Conservation (phyloP, 768 basidiomycete genomes). For the Phylloporus scabripes region DNA sequence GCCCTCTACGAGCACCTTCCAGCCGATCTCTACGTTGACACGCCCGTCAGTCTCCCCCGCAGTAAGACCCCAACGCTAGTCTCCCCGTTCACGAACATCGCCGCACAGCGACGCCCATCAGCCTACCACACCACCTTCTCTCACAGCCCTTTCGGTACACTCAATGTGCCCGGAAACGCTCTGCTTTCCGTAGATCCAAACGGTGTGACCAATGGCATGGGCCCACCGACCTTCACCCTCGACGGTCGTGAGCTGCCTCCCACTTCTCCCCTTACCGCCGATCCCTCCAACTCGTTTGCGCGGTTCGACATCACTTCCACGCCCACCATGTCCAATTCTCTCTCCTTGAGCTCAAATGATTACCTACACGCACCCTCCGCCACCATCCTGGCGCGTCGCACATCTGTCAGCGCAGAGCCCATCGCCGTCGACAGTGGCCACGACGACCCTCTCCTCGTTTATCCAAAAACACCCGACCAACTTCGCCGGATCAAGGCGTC, state of each 20-base stretch:
- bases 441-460: constrained; percentile 67
- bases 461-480: constrained; percentile 78
- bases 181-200: constrained; percentile 49
- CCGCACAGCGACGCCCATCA: constrained; percentile 49
- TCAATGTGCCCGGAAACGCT: constrained; percentile 80
- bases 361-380: constrained; percentile 69
- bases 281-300: constrained; percentile 42
- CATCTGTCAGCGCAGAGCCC: constrained; percentile 94
- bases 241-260: constrained; percentile 57
- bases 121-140: constrained; percentile 45
- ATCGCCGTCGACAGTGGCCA: constrained; percentile 72
- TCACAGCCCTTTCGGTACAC: constrained; percentile 68
- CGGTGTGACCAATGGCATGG: constrained; percentile 22
- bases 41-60: constrained; percentile 32
- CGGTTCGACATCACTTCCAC: constrained; percentile 44
- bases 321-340: constrained; percentile 39
- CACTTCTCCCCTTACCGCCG: constrained; percentile 52
- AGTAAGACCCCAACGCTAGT: constrained; percentile 37
- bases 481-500: constrained; percentile 81
- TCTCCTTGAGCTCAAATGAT: constrained; percentile 45
- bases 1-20: constrained; percentile 49
- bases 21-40: constrained; percentile 54
- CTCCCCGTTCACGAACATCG: constrained; percentile 53
- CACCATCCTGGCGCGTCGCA: constrained; percentile 83
- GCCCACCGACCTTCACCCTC: constrained; percentile 54